Base-by-base conservation (phyloP, 768 basidiomycete genomes). In the Lactifluus echinatus region DNA sequence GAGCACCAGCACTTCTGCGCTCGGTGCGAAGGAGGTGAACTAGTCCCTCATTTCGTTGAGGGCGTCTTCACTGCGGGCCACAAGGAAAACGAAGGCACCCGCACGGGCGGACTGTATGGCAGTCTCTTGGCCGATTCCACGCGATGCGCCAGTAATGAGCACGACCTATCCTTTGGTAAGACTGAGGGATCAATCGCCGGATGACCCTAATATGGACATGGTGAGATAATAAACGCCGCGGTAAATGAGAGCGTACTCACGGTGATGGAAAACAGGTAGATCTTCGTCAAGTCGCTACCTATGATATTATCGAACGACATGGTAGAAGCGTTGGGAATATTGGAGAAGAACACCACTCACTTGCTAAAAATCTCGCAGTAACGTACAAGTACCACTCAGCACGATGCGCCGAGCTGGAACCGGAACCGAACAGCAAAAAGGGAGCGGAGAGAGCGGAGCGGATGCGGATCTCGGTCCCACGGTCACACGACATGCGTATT, bases 101-200 rank as follows among this genome's bases (percentile, higher is more conserved):
- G 53, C 57, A 0, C 53, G 52, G 3, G 52, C 53, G 12, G 42
- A 59, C 3, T 37, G 39, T n/a, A 59, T 21, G 3, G 46, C 46
- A 2, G 47, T 55, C 19, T 47, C 57, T 34, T 50, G 51, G 12
- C 57, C 57, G n/a, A 58, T 43, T 17, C 52, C 57, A 19, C 52
- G 46, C 11, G 52, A 58, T 14, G 57, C 57, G 8, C 57, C 57
- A 12, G 56, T 57, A 28, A 57, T 29, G 28, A 57, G 50, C 3
- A 51, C 43, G 6, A 51, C 43, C n/a, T 57, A 51, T 19, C 50
- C 56, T 3, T 24, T 19, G 7, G n/a, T 45, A 57, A 1, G 33
- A 15, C 8, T 45, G 43, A 2, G 42, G 5, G 2, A 21, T 42
- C 14, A 43, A 50, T 4, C 37, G n/a, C 17, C 0, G 43, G 56